Conservation (phyloP, 1,139 yeast genomes). For the Saccharomyces hybrid region DNA sequence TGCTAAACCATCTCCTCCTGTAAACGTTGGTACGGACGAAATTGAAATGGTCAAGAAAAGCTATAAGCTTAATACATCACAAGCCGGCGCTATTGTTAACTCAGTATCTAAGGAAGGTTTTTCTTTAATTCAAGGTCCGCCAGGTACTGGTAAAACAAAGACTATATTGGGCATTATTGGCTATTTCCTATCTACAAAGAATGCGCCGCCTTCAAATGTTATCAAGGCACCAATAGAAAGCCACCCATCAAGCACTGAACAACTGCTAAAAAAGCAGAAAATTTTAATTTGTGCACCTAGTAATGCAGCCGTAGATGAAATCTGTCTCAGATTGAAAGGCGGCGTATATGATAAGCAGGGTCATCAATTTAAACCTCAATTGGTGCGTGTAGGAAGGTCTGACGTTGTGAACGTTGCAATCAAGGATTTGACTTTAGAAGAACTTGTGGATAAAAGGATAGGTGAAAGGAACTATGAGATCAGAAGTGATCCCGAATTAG, state of each 20-base stretch:
- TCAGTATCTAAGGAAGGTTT: slow-evolving; percentile 66
- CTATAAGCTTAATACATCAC: slow-evolving; percentile 73
- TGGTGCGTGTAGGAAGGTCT: slow-evolving; percentile 85
- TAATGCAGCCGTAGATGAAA: slow-evolving; percentile 97
- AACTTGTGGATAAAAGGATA: slow-evolving; percentile 65
- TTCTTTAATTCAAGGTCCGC: slow-evolving; percentile 93
- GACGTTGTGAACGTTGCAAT: slow-evolving; percentile 85
- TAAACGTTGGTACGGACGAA: slow-evolving; percentile 31
- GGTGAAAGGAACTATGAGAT: slow-evolving; percentile 38
- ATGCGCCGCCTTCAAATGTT: slow-evolving; percentile 23
- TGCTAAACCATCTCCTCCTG: slow-evolving; percentile 50
- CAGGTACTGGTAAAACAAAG: slow-evolving; percentile 97
- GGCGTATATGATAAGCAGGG: slow-evolving; percentile 64
- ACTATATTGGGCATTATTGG: slow-evolving; percentile 92
- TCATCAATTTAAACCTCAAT: slow-evolving; percentile 49
- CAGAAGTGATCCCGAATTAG: slow-evolving; percentile 29
- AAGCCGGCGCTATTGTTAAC: slow-evolving; percentile 80
- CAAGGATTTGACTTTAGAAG: slow-evolving; percentile 78
- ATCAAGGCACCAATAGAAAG: slow-evolving; percentile 19
- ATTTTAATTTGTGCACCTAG: slow-evolving; percentile 94
- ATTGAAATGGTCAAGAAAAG: slow-evolving; percentile 38
- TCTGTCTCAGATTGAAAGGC: slow-evolving; percentile 72
- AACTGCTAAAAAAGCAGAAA: slow-evolving; percentile 37
- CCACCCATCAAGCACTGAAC: slow-evolving; percentile 16
- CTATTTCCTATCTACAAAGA: slow-evolving; percentile 46